Conservation (phyloP, 2,329 filamentous ascomycete genomes). For the Didymosphaeria variabile region DNA sequence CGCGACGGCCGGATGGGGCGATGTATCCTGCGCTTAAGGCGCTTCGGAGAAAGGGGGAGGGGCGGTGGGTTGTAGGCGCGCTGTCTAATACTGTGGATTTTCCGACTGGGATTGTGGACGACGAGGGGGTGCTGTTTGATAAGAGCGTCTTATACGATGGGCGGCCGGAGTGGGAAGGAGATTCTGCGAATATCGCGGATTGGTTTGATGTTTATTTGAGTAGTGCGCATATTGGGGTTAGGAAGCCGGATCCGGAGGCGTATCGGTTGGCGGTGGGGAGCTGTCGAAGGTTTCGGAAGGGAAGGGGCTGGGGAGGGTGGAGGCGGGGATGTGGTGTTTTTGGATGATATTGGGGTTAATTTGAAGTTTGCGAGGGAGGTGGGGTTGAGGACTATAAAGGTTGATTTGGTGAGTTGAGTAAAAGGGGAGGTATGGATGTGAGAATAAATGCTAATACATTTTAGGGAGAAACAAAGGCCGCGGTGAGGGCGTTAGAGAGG, state of each 20-base stretch:
- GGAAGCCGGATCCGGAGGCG: slow-evolving; percentile 86
- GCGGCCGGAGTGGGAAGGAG: slow-evolving; percentile 33
- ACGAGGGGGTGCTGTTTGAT: slow-evolving; percentile 56
- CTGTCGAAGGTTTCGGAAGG: slow-evolving; percentile 70
- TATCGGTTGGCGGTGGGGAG: slow-evolving; percentile 76
- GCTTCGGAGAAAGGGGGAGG: slow-evolving; percentile 65
- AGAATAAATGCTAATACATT: no score
- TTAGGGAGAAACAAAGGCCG: slow-evolving; percentile 80
- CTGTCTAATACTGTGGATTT: slow-evolving; percentile 92
- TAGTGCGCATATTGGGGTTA: slow-evolving; percentile 83
- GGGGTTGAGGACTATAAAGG: slow-evolving; percentile 86
- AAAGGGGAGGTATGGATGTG: no score
- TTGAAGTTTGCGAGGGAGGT: slow-evolving; percentile 77
- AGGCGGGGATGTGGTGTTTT: slow-evolving; percentile 78
- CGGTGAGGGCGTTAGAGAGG: slow-evolving; percentile 81
- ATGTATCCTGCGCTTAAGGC: slow-evolving; percentile 84
- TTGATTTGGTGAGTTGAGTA: no score
- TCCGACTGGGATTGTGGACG: slow-evolving; percentile 75
- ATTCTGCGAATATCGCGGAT: slow-evolving; percentile 62
- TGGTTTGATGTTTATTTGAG: slow-evolving; percentile 89
- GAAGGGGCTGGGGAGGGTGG: slow-evolving; percentile 63
- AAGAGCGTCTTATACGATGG: slow-evolving; percentile 42
- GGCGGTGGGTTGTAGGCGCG: slow-evolving; percentile 68
- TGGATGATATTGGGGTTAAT: slow-evolving; percentile 96
- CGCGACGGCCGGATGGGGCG: slow-evolving; percentile 78